Conservation (phyloP, 1,139 yeast species). For the Kurtzmaniella quercitrusa region DNA sequence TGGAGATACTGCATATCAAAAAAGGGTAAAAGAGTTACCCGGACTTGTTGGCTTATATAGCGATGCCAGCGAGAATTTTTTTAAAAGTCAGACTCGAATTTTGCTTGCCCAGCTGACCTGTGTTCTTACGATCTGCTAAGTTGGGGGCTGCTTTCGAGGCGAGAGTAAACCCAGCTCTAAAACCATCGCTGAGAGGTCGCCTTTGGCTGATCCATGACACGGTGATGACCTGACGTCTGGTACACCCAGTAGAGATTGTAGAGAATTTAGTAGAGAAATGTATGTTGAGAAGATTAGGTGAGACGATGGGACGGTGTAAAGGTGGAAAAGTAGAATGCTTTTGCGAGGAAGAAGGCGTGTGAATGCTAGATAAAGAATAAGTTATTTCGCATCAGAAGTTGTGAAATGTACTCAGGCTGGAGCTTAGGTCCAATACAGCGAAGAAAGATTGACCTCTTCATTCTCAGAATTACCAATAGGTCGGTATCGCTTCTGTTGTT, state of each 20-base stretch:
- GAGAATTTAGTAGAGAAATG: neutral
- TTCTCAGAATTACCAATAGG: too few species aligned
- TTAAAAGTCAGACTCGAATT: conserved; percentile 13
- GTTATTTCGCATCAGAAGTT: too few species aligned
- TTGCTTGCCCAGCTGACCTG: conserved; percentile 2
- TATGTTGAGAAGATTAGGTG: neutral
- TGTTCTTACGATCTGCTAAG: neutral
- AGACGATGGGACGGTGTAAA: too few species aligned
- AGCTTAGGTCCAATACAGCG: too few species aligned
- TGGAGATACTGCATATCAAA: neutral
- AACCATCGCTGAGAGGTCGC: conserved; percentile 96
- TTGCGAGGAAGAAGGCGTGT: too few species aligned
- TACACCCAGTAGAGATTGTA: conserved; percentile 36
- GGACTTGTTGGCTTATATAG: neutral
- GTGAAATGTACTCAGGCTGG: too few species aligned
- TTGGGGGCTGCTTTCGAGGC: conserved; percentile 17
- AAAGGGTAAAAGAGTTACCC: neutral
- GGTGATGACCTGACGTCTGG: conserved; percentile 90
- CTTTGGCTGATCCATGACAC: conserved; percentile 80
- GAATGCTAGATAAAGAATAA: too few species aligned
- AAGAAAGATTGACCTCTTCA: too few species aligned
- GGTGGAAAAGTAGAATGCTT: too few species aligned
- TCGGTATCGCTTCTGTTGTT: too few species aligned
- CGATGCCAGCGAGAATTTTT: neutral
- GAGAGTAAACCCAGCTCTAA: conserved; percentile 38